Conservation (phyloP, 768 basidiomycete species). For the Cyclocybe cylindracea region DNA sequence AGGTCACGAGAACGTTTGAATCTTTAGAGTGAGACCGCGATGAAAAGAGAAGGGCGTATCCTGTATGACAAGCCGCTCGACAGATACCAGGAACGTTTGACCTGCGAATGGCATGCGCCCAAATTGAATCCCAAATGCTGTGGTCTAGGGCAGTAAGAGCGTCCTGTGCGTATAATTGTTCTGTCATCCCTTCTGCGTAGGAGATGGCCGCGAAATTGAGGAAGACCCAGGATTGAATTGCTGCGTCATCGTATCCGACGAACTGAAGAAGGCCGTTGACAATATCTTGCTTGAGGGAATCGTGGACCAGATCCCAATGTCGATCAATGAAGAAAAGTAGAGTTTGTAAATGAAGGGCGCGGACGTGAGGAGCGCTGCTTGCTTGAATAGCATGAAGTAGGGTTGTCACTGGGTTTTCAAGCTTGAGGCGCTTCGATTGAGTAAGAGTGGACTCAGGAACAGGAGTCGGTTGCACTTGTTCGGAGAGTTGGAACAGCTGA, state of each 20-base stretch:
- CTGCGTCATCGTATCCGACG: constrained; percentile 62
- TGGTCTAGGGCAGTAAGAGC: constrained; percentile 17
- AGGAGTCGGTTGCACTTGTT: constrained; percentile 44
- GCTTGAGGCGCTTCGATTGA: constrained; percentile 51
- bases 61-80: constrained; percentile 78
- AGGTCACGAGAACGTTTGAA: constrained; percentile 39
- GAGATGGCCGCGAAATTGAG: constrained; percentile 78
- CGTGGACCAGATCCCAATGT: constrained; percentile 70
- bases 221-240: constrained; percentile 84
- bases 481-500: constrained; percentile 67
- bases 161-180: constrained; percentile 1
- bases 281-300: constrained; percentile 56
- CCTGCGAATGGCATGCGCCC: constrained; percentile 81
- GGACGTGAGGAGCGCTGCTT: constrained; percentile 29
- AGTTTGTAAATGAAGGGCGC: constrained; percentile 64
- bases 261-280: constrained; percentile 57
- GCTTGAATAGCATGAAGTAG: constrained; percentile 53
- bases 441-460: constrained; percentile 19
- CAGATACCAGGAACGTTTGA: constrained; percentile 66
- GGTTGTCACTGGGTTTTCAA: constrained; percentile 59
- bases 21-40: constrained; percentile 23
- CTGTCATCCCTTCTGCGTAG: constrained; percentile 39
- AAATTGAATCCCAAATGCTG: constrained; percentile 77
- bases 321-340: constrained; percentile 84
- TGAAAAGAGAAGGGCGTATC: constrained; percentile 53